Conservation (phyloP, 148 eudicot genomes). For the Nyssa sinensis region DNA sequence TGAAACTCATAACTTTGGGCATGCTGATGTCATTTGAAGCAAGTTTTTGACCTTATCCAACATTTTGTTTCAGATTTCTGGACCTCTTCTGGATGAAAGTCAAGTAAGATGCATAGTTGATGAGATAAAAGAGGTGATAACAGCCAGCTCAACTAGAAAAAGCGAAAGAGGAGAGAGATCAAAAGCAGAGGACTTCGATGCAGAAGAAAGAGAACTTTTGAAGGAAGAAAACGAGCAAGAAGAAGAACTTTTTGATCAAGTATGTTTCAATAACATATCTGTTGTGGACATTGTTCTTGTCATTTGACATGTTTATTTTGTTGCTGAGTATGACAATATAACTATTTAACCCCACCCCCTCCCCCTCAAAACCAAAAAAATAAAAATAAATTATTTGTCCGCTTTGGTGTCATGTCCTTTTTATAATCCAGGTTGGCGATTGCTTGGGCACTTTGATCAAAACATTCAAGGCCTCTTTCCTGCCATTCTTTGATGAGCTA, state of each 20-base stretch:
- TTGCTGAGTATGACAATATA: too few species aligned
- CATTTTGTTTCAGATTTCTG: conserved; percentile 49
- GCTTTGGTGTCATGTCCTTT: background rate
- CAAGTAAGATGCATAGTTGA: conserved; percentile 77
- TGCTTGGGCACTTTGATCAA: conserved; percentile 79
- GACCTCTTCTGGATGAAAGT: conserved; percentile 64
- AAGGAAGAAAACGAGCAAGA: conserved; percentile 86
- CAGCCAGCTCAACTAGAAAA: conserved; percentile 83
- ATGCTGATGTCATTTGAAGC: background rate
- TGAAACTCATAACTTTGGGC: too few species aligned
- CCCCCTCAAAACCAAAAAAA: too few species aligned
- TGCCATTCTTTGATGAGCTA: conserved; percentile 82
- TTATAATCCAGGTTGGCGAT: conserved; percentile 64
- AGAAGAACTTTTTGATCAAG: conserved; percentile 88
- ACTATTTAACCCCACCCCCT: too few species aligned
- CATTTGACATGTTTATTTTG: too few species aligned
- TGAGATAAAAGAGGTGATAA: conserved; percentile 78
- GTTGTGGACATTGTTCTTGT: too few species aligned
- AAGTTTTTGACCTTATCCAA: background rate
- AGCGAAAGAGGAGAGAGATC: conserved; percentile 73
- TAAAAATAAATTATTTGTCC: too few species aligned
- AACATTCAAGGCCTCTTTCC: conserved; percentile 70
- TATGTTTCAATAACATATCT: conserved; percentile 25
- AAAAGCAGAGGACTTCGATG: conserved; percentile 90
- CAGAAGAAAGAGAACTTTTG: conserved; percentile 83